Evolutionary conservation across 2,329 filamentous ascomycete species (phyloP).

Genomic region (Alternaria novae-zelandiae): DNA sequence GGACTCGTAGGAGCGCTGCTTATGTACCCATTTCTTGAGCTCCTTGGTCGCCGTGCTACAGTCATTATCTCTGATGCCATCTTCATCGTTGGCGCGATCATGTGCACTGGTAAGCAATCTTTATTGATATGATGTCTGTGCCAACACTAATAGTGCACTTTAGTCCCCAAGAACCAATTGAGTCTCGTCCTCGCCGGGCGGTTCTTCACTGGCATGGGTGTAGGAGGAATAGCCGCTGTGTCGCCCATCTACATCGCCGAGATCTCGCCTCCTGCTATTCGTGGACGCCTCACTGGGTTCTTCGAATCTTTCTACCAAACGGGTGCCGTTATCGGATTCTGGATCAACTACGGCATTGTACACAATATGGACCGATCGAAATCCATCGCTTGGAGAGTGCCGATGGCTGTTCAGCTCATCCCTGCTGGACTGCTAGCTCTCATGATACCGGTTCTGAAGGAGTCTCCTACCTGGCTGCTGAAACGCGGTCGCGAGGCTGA

Average conservation of each 20-base stretch:
- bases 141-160: neutral
- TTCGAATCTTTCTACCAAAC: constrained; percentile 71
- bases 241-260: constrained; percentile 49
- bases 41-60: constrained; percentile 59
- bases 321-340: constrained; percentile 58
- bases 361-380: constrained; percentile 52
- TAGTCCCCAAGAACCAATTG: constrained; percentile 40
- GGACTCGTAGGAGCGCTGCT: constrained; percentile 61
- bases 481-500: constrained; percentile 45
- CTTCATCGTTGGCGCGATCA: constrained; percentile 51
- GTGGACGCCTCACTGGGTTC: constrained; percentile 69
- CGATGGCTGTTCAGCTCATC: constrained; percentile 58
- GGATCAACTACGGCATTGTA: constrained; percentile 51
- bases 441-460: constrained; percentile 43
- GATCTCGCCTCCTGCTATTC: constrained; percentile 64
- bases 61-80: constrained; percentile 56
- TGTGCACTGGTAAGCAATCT: constrained; percentile 37
- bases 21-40: constrained; percentile 54
- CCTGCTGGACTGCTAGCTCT: constrained; percentile 47
- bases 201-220: constrained; percentile 48
- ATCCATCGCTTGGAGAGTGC: constrained; percentile 67
- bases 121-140: neutral
- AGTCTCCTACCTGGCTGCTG: constrained; percentile 43
- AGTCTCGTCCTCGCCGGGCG: constrained; percentile 52
- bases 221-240: constrained; percentile 49